phyloP scores from a whole-genome alignment of 2,329 filamentous ascomycete species.

The Fusarium sp. region DNA sequence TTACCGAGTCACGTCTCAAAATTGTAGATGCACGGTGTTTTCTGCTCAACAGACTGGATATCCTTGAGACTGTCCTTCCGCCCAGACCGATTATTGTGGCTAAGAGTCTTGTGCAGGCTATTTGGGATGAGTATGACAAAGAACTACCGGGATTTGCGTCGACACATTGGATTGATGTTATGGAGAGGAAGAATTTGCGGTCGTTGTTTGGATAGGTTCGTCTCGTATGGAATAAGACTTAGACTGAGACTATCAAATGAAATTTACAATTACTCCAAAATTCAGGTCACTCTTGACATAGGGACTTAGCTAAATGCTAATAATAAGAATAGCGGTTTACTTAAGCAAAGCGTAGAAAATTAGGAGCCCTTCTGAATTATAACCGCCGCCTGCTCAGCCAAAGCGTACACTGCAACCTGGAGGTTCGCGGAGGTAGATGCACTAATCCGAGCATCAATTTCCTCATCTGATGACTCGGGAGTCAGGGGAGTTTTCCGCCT shows the following conservation, averaged over 20 bases:
- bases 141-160: neutral
- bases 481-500: no score
- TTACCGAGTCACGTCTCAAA: constrained; percentile 13
- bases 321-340: no score
- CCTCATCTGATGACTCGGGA: no score
- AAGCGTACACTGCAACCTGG: neutral
- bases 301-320: no score
- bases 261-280: neutral
- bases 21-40: constrained; percentile 31
- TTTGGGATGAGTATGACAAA: constrained; percentile 39
- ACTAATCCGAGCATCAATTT: no score
- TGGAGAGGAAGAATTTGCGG: constrained; percentile 38
- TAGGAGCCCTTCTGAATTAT: neutral
- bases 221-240: neutral
- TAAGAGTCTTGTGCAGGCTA: constrained; percentile 24
- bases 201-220: constrained; percentile 35
- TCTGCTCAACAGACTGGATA: constrained; percentile 6
- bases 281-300: neutral
- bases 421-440: neutral
- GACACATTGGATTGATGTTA: constrained; percentile 41
- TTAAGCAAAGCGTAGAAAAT: no score
- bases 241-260: neutral
- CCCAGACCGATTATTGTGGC: constrained; percentile 31
- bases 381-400: neutral
- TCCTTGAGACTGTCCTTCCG: constrained; percentile 24